A percentile compares a stretch with the other conserved stretches of the same genome.
Conservation (phyloP, 768 basidiomycete species). For the Galerina marginata region DNA sequence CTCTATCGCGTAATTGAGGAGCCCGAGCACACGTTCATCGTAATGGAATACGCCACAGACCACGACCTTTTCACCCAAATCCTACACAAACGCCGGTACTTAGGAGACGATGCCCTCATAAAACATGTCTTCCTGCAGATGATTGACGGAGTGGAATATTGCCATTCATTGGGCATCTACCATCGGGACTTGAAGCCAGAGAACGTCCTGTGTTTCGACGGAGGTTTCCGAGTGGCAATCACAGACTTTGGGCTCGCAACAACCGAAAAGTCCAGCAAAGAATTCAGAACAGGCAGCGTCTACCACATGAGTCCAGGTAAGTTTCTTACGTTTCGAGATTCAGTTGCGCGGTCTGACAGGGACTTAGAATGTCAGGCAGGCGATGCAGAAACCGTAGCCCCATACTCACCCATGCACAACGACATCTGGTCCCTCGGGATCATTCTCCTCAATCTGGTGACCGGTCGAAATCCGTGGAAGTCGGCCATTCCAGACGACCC, state of each 20-base stretch:
- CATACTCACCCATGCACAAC: constrained; percentile 87
- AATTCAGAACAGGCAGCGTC: constrained; percentile 96
- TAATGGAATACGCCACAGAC: constrained; percentile 92
- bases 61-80: constrained; percentile 95
- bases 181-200: constrained; percentile 98
- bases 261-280: constrained; percentile 80
- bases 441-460: constrained; percentile 93
- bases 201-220: constrained; percentile 86
- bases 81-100: constrained; percentile 73
- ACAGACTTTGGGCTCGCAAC: constrained; percentile 97
- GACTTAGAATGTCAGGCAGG: constrained; percentile 86
- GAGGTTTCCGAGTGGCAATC: constrained; percentile 78
- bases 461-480: constrained; percentile 96
- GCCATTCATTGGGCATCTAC: constrained; percentile 90
- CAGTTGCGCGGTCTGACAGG: constrained; percentile 7
- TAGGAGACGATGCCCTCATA: constrained; percentile 85
- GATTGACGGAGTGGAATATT: constrained; percentile 91
- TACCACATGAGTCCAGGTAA: constrained; percentile 97
- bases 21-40: constrained; percentile 79
- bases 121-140: constrained; percentile 92
- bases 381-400: constrained; percentile 59
- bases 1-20: constrained; percentile 91
- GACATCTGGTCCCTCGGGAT: constrained; percentile 98
- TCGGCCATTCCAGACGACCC: constrained; percentile 83
- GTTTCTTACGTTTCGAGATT: constrained; percentile 20